Evolutionary conservation across 371 early-diverging fungal genomes (phyloP).

Genomic region (Mucor saturninus): DNA sequence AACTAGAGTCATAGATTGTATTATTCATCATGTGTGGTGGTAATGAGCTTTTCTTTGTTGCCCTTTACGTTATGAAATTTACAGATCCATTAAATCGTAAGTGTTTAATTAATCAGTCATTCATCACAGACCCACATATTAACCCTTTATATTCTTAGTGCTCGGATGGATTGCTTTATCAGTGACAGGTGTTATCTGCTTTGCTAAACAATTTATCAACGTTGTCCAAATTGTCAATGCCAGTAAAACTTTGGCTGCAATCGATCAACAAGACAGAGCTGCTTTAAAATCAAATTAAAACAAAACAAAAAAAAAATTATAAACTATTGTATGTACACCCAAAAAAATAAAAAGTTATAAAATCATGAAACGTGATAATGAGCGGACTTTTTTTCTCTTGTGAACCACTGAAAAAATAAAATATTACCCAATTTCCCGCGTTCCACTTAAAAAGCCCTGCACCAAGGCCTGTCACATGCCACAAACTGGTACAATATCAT

Average conservation of each 20-base stretch:
- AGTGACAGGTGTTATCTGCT: constrained; percentile 79
- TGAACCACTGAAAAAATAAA: too few relatives aligned
- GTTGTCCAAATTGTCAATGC: constrained; percentile 92
- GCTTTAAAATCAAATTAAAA: constrained; percentile 2
- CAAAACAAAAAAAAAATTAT: constrained; percentile 20
- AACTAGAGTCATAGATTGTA: constrained; percentile 56
- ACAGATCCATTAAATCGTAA: constrained; percentile 39
- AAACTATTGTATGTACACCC: neutral
- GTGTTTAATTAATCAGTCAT: neutral
- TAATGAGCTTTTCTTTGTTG: constrained; percentile 89
- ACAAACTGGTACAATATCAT: too few relatives aligned
- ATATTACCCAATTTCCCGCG: too few relatives aligned
- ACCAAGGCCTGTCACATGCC: too few relatives aligned
- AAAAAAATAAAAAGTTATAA: constrained; percentile 10
- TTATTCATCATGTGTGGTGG: constrained; percentile 91
- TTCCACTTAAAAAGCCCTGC: too few relatives aligned
- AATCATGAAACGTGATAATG: too few relatives aligned
- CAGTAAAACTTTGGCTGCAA: constrained; percentile 72
- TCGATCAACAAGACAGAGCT: constrained; percentile 68
- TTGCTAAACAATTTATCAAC: constrained; percentile 89
- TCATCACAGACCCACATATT: too few relatives aligned
- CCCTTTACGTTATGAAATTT: constrained; percentile 73
- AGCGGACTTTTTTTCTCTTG: too few relatives aligned
- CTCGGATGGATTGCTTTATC: constrained; percentile 41
- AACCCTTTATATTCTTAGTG: constrained; percentile 12